Evolutionary conservation across 1,284 basidiomycete genomes (phyloP).

Genomic region (Melanopsichium pennsylvanicum): DNA sequence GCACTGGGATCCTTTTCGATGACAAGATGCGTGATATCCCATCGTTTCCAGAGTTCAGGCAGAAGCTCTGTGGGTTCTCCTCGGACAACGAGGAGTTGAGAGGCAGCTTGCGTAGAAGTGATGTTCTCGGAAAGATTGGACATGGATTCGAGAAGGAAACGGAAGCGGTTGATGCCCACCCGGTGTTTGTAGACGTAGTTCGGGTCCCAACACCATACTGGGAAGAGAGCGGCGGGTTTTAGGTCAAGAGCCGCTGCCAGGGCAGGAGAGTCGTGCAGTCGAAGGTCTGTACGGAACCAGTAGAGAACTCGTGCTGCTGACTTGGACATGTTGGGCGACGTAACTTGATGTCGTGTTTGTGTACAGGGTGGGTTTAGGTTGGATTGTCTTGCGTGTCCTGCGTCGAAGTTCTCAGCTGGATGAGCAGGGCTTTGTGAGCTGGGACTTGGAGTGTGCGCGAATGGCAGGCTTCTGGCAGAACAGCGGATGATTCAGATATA

Average conservation of each 20-base stretch:
- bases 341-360: no score
- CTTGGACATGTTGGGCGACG: slow-evolving; percentile 30
- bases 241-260: slow-evolving; percentile 67
- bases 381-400: no score
- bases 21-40: slow-evolving; percentile 69
- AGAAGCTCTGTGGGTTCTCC: slow-evolving; percentile 68
- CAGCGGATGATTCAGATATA: no score
- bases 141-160: slow-evolving; percentile 69
- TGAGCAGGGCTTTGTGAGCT: no score
- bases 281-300: slow-evolving; percentile 70
- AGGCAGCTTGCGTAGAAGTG: slow-evolving; percentile 66
- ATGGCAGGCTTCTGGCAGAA: no score
- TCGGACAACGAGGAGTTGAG: slow-evolving; percentile 69
- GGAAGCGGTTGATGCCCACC: slow-evolving; percentile 69
- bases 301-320: slow-evolving; percentile 66
- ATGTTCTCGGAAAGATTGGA: slow-evolving; percentile 67
- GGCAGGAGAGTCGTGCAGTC: slow-evolving; percentile 70
- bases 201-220: slow-evolving; percentile 66
- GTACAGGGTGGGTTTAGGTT: no score
- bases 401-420: no score
- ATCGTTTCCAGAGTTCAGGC: slow-evolving; percentile 68
- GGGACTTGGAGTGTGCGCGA: no score
- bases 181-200: slow-evolving; percentile 68
- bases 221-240: slow-evolving; percentile 67
- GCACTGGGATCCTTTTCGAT: slow-evolving; percentile 61